Conservation (phyloP, 441 rosid species). For the Euphorbia celastroides region DNA sequence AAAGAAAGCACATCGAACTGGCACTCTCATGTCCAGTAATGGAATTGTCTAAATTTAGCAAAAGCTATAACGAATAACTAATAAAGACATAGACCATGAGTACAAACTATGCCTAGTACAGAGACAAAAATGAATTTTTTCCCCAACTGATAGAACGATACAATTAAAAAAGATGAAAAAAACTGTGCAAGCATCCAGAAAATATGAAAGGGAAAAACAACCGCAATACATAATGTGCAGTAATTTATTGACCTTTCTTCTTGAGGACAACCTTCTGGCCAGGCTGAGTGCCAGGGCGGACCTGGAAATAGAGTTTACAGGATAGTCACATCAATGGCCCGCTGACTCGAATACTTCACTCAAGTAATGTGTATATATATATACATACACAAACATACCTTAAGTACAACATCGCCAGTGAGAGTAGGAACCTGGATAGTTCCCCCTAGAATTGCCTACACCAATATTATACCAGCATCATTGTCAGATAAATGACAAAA, state of each 20-base stretch:
- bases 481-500: no score
- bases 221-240: not conserved
- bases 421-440: slow-evolving; percentile 97
- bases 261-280: slow-evolving; percentile 98
- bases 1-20: not conserved
- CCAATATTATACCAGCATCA: slow-evolving; percentile 11
- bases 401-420: slow-evolving; percentile 90
- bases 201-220: not conserved
- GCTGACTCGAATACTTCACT: not conserved
- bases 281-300: slow-evolving; percentile 95
- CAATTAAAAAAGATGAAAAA: not conserved
- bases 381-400: slow-evolving; percentile 68
- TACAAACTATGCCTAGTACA: not conserved
- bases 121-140: not conserved
- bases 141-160: not conserved
- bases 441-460: slow-evolving; percentile 97
- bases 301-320: slow-evolving; percentile 36
- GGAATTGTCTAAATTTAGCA: not conserved
- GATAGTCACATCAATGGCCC: not conserved
- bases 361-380: no score
- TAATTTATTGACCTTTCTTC: slow-evolving; percentile 63
- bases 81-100: not conserved
- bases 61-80: not conserved
- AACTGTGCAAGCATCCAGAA: not conserved
- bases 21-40: not conserved